Base-by-base conservation (phyloP, 2,329 filamentous ascomycete species). In the Talaromyces islandicus region DNA sequence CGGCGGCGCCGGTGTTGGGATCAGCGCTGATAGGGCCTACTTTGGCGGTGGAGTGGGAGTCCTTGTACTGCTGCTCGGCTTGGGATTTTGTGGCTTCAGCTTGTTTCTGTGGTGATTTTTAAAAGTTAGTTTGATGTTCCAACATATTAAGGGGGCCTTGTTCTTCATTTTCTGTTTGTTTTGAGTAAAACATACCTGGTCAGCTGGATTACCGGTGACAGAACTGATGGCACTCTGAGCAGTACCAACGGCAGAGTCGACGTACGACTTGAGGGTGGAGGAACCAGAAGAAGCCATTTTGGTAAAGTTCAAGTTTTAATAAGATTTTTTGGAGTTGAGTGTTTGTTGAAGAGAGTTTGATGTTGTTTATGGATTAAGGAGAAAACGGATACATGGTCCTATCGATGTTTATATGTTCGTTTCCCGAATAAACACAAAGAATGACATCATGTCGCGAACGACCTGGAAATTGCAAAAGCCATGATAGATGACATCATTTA, bases 261-360 rank as follows among this genome's bases (percentile, higher is more conserved):
- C 71, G 77, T 87, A 88, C 60, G 90, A 89, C 81, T 93, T 85
- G 70, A 92, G 82, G 64, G 92, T 94, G 64, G 91, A 95, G 66
- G 88, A 73, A 63, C 21, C 48, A 53, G 59, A 43, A 32, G 60
- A 67, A 63, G 70, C 68, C 70, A 72, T 72, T 21, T 27, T 58
- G 50, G 41, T 38, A 17, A 25, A 21, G n/a, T n/a, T n/a, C n/a
- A n/a, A 27, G 30, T 19, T 25, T 50, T 12, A 24, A 30, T 41
- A 35, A 10, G 25, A 27, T 27, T 27, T 24, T 1, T 52, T 52
- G 17, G 14, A 12, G 12, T 14, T 29, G 25, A 7, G n/a, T 12
- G 43, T 46, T 46, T 46, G 19, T 21, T 46, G 43, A 46, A 7
- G 3, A 11, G 12, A 5, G 32, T 35, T 43, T 43, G 41, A 3